phyloP scores from a whole-genome alignment of 1,284 basidiomycete species.

The Schizopora paradoxa region DNA sequence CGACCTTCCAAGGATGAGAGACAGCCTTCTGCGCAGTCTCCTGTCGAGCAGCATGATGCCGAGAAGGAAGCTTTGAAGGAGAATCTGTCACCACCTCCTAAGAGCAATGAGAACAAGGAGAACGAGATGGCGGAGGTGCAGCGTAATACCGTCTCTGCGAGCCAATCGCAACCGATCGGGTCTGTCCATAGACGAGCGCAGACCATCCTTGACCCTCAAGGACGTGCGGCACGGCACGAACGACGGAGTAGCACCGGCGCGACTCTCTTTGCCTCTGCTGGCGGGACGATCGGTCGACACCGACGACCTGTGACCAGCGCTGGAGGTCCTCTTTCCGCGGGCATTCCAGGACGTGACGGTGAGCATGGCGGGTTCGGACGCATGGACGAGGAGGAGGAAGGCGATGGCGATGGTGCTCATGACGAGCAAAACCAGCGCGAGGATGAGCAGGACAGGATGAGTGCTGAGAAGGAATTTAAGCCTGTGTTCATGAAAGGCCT shows the following conservation, averaged over 20 bases:
- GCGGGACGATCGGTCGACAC: constrained; percentile 58
- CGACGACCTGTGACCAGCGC: constrained; percentile 60
- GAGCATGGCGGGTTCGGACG: constrained; percentile 46
- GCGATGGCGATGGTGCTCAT: constrained; percentile 30
- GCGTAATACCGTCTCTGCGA: constrained; percentile 33
- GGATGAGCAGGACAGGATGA: constrained; percentile 25
- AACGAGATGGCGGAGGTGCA: constrained; percentile 21
- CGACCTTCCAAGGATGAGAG: constrained; percentile 39
- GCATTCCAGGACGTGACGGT: constrained; percentile 20
- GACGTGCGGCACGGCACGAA: constrained; percentile 58
- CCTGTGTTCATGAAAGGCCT: constrained; percentile 86
- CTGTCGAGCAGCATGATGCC: constrained; percentile 22
- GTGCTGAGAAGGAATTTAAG: constrained; percentile 65
- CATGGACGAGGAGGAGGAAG: constrained; percentile 43
- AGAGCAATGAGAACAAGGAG: constrained; percentile 27
- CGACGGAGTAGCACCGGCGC: constrained; percentile 71
- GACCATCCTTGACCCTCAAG: constrained; percentile 66
- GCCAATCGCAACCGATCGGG: constrained; percentile 53
- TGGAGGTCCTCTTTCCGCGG: constrained; percentile 36
- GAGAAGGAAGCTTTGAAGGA: constrained; percentile 21
- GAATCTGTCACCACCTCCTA: constrained; percentile 19
- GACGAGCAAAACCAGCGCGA: constrained; percentile 37
- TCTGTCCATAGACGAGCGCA: constrained; percentile 60
- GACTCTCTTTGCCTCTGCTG: constrained; percentile 44
- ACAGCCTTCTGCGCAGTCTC: constrained; percentile 22